Percentiles rank a stretch among this genome's conserved stretches.
These are phyloP conservation scores for Osmanthus fragrans DNA, from an alignment of 257 asterid genomes.

Conservation along the genomic window DNA sequence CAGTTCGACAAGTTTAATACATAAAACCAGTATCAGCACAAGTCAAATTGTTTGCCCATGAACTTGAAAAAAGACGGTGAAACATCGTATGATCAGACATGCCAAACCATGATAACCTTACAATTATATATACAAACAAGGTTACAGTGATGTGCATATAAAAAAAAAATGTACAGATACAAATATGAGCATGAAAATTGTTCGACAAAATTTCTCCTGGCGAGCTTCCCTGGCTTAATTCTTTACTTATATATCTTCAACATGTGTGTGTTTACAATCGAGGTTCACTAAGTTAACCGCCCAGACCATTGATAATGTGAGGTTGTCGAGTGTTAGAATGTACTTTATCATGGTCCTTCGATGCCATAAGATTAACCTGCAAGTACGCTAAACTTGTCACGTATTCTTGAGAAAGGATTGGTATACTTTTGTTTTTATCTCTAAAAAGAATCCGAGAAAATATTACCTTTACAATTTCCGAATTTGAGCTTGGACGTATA, in stretches of 20 bases:
- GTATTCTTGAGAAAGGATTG: neutral
- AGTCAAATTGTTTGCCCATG: neutral
- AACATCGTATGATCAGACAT: neutral
- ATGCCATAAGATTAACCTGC: conserved; percentile 76
- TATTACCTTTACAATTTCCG: conserved; percentile 82
- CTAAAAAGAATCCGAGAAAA: neutral
- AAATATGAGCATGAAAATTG: neutral
- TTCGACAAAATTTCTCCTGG: neutral
- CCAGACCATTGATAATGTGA: conserved; percentile 51
- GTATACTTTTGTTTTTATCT: neutral
- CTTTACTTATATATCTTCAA: neutral
- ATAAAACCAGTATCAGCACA: neutral
- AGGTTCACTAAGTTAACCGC: conserved; percentile 51
- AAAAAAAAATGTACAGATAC: neutral
- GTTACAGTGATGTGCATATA: neutral
- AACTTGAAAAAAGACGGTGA: neutral
- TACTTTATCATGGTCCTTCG: conserved; percentile 51
- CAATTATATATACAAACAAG: neutral
- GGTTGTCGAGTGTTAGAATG: conserved; percentile 36
- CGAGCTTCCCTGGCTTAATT: neutral
- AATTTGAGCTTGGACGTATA: conserved; percentile 74
- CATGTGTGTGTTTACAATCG: neutral
- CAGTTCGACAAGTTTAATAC: neutral
- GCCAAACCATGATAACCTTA: neutral
- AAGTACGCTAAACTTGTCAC: conserved; percentile 31